Percentiles rank a stretch among this genome's conserved stretches.
Conservation (phyloP, 306 rosid species). For the Pyrus bretschneideri region DNA sequence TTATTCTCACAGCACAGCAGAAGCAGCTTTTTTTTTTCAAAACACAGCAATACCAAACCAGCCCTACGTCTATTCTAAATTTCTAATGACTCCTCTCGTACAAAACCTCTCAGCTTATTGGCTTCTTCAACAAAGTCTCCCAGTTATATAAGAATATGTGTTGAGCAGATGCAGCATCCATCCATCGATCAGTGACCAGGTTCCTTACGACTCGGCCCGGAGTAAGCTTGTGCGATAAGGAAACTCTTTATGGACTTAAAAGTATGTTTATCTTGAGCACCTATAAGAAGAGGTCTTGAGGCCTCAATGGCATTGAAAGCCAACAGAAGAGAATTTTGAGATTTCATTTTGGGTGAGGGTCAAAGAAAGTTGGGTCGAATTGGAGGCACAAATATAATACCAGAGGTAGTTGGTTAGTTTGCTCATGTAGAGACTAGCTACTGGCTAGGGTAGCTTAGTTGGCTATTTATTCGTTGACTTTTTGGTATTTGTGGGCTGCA, state of each 20-base stretch:
- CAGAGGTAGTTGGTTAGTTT: no score
- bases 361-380: background rate
- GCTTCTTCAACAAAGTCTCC: background rate
- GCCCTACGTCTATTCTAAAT: no score
- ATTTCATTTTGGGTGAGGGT: constrained; percentile 15
- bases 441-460: background rate
- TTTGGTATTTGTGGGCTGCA: constrained; percentile 9
- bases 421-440: no score
- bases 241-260: background rate
- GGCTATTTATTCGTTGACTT: constrained; percentile 19
- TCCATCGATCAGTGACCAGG: constrained; percentile 24
- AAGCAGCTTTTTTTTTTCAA: no score
- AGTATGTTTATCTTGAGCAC: background rate
- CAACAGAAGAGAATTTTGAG: constrained; percentile 10
- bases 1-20: no score
- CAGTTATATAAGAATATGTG: background rate
- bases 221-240: constrained; percentile 22
- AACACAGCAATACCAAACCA: no score
- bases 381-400: background rate
- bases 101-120: background rate
- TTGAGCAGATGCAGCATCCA: background rate
- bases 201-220: constrained; percentile 39
- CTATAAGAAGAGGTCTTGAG: constrained; percentile 27
- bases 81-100: background rate
- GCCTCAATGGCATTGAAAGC: constrained; percentile 36